Conservation (phyloP, 2,329 filamentous ascomycete genomes). For the Diaporthe citrichinensis region DNA sequence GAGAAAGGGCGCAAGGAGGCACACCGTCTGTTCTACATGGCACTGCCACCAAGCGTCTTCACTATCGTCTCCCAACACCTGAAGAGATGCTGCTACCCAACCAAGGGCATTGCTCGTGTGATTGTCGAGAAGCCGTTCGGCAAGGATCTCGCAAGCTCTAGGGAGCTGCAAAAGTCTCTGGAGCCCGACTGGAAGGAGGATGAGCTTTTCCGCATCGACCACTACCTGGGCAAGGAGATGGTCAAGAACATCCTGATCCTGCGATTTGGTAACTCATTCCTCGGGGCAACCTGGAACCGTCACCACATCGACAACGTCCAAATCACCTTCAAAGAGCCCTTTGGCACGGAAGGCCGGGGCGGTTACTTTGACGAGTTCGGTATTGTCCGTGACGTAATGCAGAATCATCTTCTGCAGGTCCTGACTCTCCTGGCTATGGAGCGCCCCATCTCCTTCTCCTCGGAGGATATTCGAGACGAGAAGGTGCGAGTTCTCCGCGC, state of each 20-base stretch:
- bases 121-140: conserved; percentile 99
- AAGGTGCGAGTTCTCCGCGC: conserved; percentile 96
- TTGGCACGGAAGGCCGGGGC: conserved; percentile 96
- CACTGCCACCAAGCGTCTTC: conserved; percentile 96
- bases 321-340: conserved; percentile 99
- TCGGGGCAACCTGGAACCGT: conserved; percentile 98
- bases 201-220: conserved; percentile 98
- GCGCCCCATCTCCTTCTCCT: conserved; percentile 96
- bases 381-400: conserved; percentile 99
- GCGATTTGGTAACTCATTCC: conserved; percentile 98
- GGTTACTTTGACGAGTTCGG: conserved; percentile 99
- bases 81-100: conserved; percentile 97
- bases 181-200: conserved; percentile 99
- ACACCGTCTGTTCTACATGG: conserved; percentile 99
- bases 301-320: conserved; percentile 99
- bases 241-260: conserved; percentile 99
- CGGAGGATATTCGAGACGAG: conserved; percentile 98
- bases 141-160: conserved; percentile 94
- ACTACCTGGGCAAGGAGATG: conserved; percentile 99
- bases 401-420: conserved; percentile 98
- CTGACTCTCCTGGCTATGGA: conserved; percentile 98
- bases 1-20: conserved; percentile 87
- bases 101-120: conserved; percentile 89
- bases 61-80: conserved; percentile 97
- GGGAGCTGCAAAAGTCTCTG: conserved; percentile 93